Evolutionary conservation across 1,284 basidiomycete species (phyloP).

Genomic region (Leccinum solheimii): DNA sequence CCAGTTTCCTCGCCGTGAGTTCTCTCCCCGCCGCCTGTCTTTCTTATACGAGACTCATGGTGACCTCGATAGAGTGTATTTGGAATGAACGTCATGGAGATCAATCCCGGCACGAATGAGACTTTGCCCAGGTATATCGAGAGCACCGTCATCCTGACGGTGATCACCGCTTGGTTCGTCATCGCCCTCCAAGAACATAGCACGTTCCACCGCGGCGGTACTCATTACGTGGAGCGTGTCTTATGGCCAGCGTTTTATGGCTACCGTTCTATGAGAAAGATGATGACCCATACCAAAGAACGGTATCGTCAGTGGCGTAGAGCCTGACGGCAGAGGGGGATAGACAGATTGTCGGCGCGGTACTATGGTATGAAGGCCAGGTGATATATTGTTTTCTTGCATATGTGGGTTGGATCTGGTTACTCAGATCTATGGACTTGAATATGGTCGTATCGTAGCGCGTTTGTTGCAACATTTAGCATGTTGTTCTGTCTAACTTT

Average conservation of each 20-base stretch:
- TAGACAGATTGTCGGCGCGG: background rate
- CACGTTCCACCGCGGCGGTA: conserved; percentile 21
- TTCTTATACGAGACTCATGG: conserved; percentile 10
- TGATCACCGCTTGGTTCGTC: conserved; percentile 50
- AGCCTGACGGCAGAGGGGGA: background rate
- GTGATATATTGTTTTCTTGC: conserved; percentile 3
- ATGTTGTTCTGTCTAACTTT: background rate
- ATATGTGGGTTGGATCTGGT: background rate
- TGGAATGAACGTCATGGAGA: conserved; percentile 43
- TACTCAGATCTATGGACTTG: background rate
- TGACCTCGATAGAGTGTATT: conserved; percentile 32
- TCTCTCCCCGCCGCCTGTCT: conserved; percentile 8
- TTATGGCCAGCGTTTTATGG: conserved; percentile 25
- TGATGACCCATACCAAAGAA: background rate
- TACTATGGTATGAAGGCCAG: background rate
- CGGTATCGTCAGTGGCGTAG: background rate
- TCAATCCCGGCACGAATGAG: conserved; percentile 35
- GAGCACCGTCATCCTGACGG: conserved; percentile 46
- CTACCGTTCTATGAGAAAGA: background rate
- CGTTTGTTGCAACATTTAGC: background rate
- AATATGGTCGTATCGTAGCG: background rate
- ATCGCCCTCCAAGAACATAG: conserved; percentile 34
- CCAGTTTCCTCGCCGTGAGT: conserved; percentile 20
- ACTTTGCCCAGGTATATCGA: conserved; percentile 44
- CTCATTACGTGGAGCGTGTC: conserved; percentile 11